A percentile compares a stretch with the other conserved stretches of the same genome.
These are phyloP conservation scores for Calonectria hongkongensis DNA, from an alignment of 2,329 filamentous ascomycete species.

Conservation along the genomic window DNA sequence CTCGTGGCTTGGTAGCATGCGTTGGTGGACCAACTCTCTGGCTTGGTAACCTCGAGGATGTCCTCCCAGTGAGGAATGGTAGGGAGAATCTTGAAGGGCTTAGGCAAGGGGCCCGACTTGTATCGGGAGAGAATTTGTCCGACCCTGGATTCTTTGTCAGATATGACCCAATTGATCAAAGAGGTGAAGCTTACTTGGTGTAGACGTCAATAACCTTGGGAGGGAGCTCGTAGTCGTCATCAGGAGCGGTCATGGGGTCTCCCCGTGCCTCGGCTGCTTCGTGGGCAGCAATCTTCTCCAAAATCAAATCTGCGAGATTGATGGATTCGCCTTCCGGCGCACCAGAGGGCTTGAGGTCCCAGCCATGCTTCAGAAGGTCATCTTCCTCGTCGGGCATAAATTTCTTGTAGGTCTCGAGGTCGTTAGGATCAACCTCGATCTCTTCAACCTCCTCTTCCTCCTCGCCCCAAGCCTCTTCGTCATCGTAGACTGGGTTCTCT, in stretches of 20 bases:
- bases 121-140: constrained; percentile 93
- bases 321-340: constrained; percentile 74
- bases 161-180: neutral
- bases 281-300: constrained; percentile 94
- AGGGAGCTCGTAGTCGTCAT: constrained; percentile 90
- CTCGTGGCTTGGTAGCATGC: constrained; percentile 90
- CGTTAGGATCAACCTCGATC: constrained; percentile 89
- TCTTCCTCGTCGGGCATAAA: constrained; percentile 86
- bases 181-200: constrained; percentile 77
- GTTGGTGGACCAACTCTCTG: constrained; percentile 84
- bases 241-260: constrained; percentile 71
- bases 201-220: constrained; percentile 96
- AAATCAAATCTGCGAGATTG: constrained; percentile 93
- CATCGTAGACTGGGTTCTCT: constrained; percentile 65
- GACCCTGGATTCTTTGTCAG: constrained; percentile 71
- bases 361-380: constrained; percentile 81
- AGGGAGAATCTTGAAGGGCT: constrained; percentile 97
- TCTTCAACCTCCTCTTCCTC: constrained; percentile 84
- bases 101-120: constrained; percentile 96
- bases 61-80: constrained; percentile 94
- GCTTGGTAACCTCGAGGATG: constrained; percentile 88
- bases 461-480: constrained; percentile 84
- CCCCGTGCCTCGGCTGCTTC: constrained; percentile 79
- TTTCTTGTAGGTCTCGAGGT: constrained; percentile 92
- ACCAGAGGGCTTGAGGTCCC: constrained; percentile 67